Percentiles rank a stretch among this genome's conserved stretches.
These are phyloP conservation scores for Euphorbia schlechtendalii DNA, from an alignment of 441 rosid species.

Conservation along the genomic window DNA sequence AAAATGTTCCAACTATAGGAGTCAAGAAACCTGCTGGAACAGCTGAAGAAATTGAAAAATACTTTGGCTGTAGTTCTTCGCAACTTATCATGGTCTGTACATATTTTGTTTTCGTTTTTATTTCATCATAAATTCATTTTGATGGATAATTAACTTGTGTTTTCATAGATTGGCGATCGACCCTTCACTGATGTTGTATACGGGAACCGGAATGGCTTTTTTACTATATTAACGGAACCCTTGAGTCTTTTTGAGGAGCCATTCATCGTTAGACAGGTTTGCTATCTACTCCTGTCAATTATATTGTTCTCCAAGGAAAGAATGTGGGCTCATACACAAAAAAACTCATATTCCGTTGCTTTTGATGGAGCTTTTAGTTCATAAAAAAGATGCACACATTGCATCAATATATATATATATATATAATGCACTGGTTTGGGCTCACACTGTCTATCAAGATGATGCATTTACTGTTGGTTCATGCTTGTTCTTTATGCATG, in stretches of 20 bases:
- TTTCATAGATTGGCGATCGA: constrained; percentile 86
- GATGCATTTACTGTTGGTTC: background rate
- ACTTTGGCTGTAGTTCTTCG: constrained; percentile 78
- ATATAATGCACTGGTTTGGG: too few relatives aligned
- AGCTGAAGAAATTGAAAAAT: constrained; percentile 91
- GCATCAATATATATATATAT: too few relatives aligned
- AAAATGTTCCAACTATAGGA: constrained; percentile 33
- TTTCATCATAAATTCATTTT: constrained; percentile 11
- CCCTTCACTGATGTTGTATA: constrained; percentile 88
- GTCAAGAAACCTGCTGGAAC: constrained; percentile 95
- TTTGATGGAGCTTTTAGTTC: too few relatives aligned
- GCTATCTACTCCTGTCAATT: constrained; percentile 16
- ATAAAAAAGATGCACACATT: too few relatives aligned
- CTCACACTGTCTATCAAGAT: background rate
- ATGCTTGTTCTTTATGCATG: background rate
- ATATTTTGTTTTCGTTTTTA: constrained; percentile 11
- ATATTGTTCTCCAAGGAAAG: background rate
- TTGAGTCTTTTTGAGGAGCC: constrained; percentile 79
- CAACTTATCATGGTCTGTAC: constrained; percentile 72
- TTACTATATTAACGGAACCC: constrained; percentile 76
- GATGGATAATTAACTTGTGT: constrained; percentile 18
- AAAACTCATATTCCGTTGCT: too few relatives aligned
- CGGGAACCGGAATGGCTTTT: constrained; percentile 81
- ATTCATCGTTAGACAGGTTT: constrained; percentile 88
- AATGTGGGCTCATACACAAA: background rate